Evolutionary conservation across 768 basidiomycete genomes (phyloP).

Genomic region (Clathrus columnatus): DNA sequence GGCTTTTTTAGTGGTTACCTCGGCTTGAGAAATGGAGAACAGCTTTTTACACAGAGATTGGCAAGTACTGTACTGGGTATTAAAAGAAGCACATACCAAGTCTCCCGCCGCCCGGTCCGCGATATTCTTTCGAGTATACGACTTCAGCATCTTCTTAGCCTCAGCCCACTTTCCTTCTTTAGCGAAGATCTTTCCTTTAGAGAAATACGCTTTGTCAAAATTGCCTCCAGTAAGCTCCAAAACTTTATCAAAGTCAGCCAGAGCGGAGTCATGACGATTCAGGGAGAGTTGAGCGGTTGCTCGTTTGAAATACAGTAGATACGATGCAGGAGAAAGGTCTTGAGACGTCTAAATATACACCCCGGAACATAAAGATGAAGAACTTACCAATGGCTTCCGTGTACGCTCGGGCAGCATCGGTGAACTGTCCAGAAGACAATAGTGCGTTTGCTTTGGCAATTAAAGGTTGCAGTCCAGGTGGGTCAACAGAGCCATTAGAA

Average conservation of each 20-base stretch:
- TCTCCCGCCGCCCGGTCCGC: conserved; percentile 15
- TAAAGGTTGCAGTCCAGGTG: conserved; percentile 63
- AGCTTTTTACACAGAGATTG: conserved; percentile 26
- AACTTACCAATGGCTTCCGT: conserved; percentile 73
- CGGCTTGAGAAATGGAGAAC: conserved; percentile 49
- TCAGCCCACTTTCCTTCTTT: conserved; percentile 70
- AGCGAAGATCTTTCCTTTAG: conserved; percentile 78
- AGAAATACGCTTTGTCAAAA: conserved; percentile 76
- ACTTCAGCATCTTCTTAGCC: conserved; percentile 49
- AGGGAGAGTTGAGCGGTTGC: conserved; percentile 84
- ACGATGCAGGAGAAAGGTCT: conserved; percentile 82
- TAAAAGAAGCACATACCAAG: conserved; percentile 10
- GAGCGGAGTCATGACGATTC: conserved; percentile 58
- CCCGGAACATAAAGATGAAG: background rate
- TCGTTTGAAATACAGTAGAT: conserved; percentile 84
- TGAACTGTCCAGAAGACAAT: conserved; percentile 67
- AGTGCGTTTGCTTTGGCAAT: conserved; percentile 62
- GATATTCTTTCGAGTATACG: conserved; percentile 43
- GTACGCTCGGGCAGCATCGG: conserved; percentile 73
- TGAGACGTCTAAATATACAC: background rate
- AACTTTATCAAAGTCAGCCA: conserved; percentile 84
- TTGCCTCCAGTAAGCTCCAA: conserved; percentile 60
- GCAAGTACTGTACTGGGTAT: background rate
- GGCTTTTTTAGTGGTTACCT: conserved; percentile 54
- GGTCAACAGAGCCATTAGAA: conserved; percentile 38